Conservation (phyloP, 2,329 filamentous ascomycete genomes). For the Sporothrix euskadiensis region DNA sequence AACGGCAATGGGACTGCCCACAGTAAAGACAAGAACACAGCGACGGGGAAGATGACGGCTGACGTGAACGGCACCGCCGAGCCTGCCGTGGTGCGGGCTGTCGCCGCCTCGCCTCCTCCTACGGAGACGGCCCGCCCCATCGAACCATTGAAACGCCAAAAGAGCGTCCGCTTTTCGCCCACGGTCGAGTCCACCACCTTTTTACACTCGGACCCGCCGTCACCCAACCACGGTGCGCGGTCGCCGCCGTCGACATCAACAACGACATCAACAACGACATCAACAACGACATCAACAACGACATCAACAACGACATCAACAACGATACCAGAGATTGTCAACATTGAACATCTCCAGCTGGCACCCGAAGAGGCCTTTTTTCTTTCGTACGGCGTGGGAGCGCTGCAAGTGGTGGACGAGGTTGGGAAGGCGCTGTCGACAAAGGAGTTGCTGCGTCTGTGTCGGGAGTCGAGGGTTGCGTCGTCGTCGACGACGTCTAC, state of each 20-base stretch:
- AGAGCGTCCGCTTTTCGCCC: slow-evolving; percentile 71
- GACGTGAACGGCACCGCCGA: background rate
- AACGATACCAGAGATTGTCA: slow-evolving; percentile 40
- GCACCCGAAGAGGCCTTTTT: slow-evolving; percentile 92
- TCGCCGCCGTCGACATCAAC: too few relatives aligned
- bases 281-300: background rate
- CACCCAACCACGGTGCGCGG: slow-evolving; percentile 38
- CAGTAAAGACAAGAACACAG: background rate
- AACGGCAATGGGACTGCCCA: slow-evolving; percentile 1
- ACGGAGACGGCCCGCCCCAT: background rate
- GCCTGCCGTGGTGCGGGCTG: background rate
- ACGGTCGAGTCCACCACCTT: slow-evolving; percentile 66
- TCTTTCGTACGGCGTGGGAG: slow-evolving; percentile 76
- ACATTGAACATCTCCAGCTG: slow-evolving; percentile 85
- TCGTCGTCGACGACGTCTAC: slow-evolving; percentile 25
- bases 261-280: background rate
- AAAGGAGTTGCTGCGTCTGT: slow-evolving; percentile 62
- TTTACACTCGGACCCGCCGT: slow-evolving; percentile 53
- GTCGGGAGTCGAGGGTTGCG: slow-evolving; percentile 58
- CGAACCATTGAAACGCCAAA: slow-evolving; percentile 48
- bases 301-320: background rate
- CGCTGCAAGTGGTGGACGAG: slow-evolving; percentile 61
- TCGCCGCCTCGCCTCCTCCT: background rate
- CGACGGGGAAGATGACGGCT: background rate
- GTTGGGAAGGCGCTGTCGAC: slow-evolving; percentile 52